Evolutionary conservation across 176 grass and related monocot species (phyloP), one percentile per base, ranked within the genome.

Genomic region (Phoenix dactylifera): DNA sequence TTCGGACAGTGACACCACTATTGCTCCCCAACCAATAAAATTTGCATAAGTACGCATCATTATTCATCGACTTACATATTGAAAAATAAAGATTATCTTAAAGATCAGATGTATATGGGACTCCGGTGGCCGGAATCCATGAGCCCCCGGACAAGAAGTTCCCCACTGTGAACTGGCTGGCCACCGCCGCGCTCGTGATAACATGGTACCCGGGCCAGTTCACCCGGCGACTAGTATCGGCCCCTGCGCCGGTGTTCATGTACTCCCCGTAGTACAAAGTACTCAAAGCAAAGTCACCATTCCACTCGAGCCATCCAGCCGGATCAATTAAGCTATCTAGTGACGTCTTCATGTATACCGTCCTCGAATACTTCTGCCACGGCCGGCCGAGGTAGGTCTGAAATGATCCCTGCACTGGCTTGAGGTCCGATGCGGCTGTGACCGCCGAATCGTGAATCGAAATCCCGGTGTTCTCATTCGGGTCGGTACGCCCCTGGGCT

Each of bases 181-280:
- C 86, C 64, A 77, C 80, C 59, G 17, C 20, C 18, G 63, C 44
- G 29, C 12, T 32, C 54, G 64, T 75, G 65, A 89, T 89, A 4
- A 84, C 65, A 14, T 29, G 63, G 80, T 80, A 73, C 1, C 80
- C 86, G 0, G 51, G 73, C 80, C 86, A 89, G 35, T 30, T 0
- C 16, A 84, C 86, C 20, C 77, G 72, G 15, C 65, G 72, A 16
- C 58, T 51, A 17, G 84, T 6, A 22, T 55, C 59, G 0, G 77
- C 69, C 4, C 80, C 69, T 0, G 85, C 69, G 4, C 85, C 85
- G 24, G 74, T 51, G 73, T 89, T 89, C 72, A 69, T 84, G 69
- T 89, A 89, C 77, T 84, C 85, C 4, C 60, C 80, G 53, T 77
- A 89, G 59, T 80, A 89, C 64, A 89, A 71, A 17, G 77, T 80